Evolutionary conservation across 2,329 filamentous ascomycete genomes (phyloP).

Genomic region (Ceratocystis eucalypticola): DNA sequence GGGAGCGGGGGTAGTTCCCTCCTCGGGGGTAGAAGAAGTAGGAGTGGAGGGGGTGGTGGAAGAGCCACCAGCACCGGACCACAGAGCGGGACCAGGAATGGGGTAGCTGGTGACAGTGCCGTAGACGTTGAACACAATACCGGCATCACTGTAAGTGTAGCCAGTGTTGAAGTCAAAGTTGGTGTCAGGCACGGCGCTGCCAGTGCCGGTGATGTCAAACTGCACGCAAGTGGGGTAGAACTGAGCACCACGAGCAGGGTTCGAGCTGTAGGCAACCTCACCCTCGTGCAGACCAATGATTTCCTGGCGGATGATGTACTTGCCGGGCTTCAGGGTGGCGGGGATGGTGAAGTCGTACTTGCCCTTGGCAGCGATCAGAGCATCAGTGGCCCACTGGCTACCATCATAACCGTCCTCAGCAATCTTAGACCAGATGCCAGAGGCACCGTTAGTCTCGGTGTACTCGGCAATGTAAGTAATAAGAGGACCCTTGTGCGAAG

Average conservation of each 20-base stretch:
- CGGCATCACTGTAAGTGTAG: conserved; percentile 44
- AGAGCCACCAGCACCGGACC: conserved; percentile 20
- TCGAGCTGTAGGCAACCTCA: conserved; percentile 27
- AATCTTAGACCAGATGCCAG: conserved; percentile 39
- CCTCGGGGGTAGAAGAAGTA: background rate
- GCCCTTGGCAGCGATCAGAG: conserved; percentile 37
- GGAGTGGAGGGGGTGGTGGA: background rate
- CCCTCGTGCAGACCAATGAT: conserved; percentile 41
- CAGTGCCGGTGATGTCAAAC: conserved; percentile 31
- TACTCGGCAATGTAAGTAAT: conserved; percentile 39
- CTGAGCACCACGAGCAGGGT: conserved; percentile 32
- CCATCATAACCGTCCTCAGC: conserved; percentile 28
- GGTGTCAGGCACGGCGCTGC: conserved; percentile 32
- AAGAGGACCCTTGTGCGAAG: conserved; percentile 40
- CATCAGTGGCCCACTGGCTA: conserved; percentile 31
- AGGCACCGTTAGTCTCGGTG: conserved; percentile 32
- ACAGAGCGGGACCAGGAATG: conserved; percentile 28
- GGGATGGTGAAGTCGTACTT: conserved; percentile 37
- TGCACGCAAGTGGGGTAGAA: conserved; percentile 40
- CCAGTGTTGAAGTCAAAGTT: conserved; percentile 37
- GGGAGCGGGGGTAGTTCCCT: background rate
- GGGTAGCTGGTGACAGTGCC: conserved; percentile 23
- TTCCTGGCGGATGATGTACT: conserved; percentile 43
- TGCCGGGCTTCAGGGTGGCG: conserved; percentile 32
- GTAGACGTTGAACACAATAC: conserved; percentile 49